Base-by-base conservation (phyloP, 1,284 basidiomycete genomes). In the Trametes sp. region DNA sequence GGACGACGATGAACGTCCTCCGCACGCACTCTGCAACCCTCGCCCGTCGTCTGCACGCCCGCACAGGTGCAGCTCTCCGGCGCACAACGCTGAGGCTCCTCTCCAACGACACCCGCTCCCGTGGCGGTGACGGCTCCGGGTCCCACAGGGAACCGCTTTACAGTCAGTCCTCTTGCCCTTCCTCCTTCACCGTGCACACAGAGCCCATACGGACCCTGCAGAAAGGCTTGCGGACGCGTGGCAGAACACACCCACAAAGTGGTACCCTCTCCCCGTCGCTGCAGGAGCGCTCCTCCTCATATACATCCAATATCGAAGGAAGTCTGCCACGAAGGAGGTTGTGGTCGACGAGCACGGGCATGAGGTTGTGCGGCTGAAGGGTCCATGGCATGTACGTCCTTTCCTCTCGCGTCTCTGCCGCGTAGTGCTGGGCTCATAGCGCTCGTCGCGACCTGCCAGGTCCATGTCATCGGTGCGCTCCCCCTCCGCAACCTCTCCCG, bases 221-320 rank as follows among this genome's bases (percentile, higher is more conserved):
- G 84, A 77, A 65, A 78, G 84, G 36, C 75, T 89, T 11, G 77
- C 79, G 44, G 75, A 87, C 66, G 95, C 94, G 26, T 98, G 96
- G 95, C 87, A 84, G 3, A 83, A 89, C 68, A 98, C 96, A 0
- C 95, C 94, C 1, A 95, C 93, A 55, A 93, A 89, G 77, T 99
- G 97, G 97, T 96, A 96, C 70, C 96, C 97, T 10, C 87, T 99
- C 48, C 97, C 97, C 16, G 81, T 98, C 63, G 93, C 94, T 16
- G 89, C 98, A 35, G 96, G 96, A 42, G 95, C 94, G 2, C 84
- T 96, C 29, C 84, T 97, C 26, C 88, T 98, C 48, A 87, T 96
- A 62, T 87, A 87, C 51, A 83, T 98, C 26, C 92, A 96, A 74
- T 95, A 90, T 70, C 83, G 90, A 49, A 89, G 88, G 71, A 86